A percentile compares a stretch with the other conserved stretches of the same genome.
These are phyloP conservation scores for Tephrocybe rancida DNA, from an alignment of 768 basidiomycete species.

Conservation along the genomic window DNA sequence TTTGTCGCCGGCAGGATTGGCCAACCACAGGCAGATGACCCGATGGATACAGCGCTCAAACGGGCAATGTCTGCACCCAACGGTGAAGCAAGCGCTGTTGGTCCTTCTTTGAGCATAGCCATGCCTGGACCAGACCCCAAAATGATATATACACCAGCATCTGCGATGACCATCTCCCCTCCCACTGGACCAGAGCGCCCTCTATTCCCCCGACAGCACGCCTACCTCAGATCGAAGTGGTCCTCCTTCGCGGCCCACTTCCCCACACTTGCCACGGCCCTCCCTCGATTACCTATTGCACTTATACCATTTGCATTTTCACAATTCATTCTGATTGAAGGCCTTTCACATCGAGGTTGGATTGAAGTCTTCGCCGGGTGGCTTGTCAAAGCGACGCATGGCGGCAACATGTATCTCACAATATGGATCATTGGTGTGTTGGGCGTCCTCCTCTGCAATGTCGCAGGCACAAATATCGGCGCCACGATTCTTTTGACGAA, in stretches of 20 bases:
- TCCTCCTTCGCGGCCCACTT: slow-evolving; percentile 42
- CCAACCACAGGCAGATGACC: slow-evolving; percentile 22
- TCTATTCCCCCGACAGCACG: slow-evolving; percentile 22
- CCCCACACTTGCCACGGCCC: slow-evolving; percentile 71
- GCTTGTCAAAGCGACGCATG: slow-evolving; percentile 20
- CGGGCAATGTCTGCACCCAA: slow-evolving; percentile 27
- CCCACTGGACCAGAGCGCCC: slow-evolving; percentile 4
- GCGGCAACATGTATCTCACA: slow-evolving; percentile 20
- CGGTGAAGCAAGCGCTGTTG: slow-evolving; percentile 19
- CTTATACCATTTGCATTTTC: slow-evolving; percentile 92
- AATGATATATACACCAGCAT: slow-evolving; percentile 1
- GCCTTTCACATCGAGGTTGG: slow-evolving; percentile 85
- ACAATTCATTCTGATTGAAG: slow-evolving; percentile 94
- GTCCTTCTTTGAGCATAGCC: slow-evolving; percentile 17
- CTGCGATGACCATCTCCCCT: slow-evolving; percentile 3
- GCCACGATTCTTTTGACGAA: slow-evolving; percentile 78
- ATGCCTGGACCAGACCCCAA: slow-evolving; percentile 6
- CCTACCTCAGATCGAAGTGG: slow-evolving; percentile 16
- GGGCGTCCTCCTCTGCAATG: slow-evolving; percentile 25
- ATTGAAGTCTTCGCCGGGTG: slow-evolving; percentile 74
- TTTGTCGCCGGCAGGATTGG: slow-evolving; percentile 17
- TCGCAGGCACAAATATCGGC: slow-evolving; percentile 28
- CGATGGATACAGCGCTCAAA: slow-evolving; percentile 27
- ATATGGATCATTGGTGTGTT: slow-evolving; percentile 25
- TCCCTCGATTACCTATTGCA: slow-evolving; percentile 74